Evolutionary conservation across 352 stramenopile genomes (phyloP), one percentile per base, ranked within the genome.

Genomic region (Globisporangium barbulae): DNA sequence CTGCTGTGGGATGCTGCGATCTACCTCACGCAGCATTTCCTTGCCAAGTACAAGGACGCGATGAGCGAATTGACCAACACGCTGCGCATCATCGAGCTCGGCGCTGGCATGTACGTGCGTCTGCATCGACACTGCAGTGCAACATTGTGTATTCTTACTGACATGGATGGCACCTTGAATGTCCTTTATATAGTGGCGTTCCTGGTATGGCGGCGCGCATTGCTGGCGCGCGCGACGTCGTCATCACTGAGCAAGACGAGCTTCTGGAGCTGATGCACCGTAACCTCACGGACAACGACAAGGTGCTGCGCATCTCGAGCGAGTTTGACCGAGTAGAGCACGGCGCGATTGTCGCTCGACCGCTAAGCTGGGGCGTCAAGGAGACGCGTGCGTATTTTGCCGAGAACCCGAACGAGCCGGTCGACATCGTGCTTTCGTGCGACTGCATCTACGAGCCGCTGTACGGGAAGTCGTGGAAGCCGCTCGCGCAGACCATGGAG

Each of bases 381-480:
- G 81, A 90, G 59, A 86, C 93, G 17, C 59, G 64, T 9, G 61
- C 75, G 39, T 91, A 97, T 59, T 66, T 95, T 35, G 61, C 76
- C 9, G 53, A 77, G 42, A 75, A 81, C 61, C 53, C 60, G 0
- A 59, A 75, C 25, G 81, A 90, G 44, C 68, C 71, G 21, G 89
- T 98, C 68, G 91, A 98, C 60, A 74, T 98, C 44, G 88, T 98
- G 53, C 71, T 98, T 6, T 97, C 94, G 55, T 98, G 93, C 67
- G 94, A 98, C 75, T 98, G 93, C 76, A 91, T 98, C 54, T 98
- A 97, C 73, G 87, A 98, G 73, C 92, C 91, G 47, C 75, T 98
- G 28, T 98, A 98, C 70, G 94, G 94, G 59, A 79, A 90, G 60
- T 94, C 85, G 15, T 98, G 92, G 92, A 74, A 85, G 49, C 73